These are phyloP conservation scores for Medicago arabica DNA, from an alignment of 306 rosid species.

Conservation along the genomic window DNA sequence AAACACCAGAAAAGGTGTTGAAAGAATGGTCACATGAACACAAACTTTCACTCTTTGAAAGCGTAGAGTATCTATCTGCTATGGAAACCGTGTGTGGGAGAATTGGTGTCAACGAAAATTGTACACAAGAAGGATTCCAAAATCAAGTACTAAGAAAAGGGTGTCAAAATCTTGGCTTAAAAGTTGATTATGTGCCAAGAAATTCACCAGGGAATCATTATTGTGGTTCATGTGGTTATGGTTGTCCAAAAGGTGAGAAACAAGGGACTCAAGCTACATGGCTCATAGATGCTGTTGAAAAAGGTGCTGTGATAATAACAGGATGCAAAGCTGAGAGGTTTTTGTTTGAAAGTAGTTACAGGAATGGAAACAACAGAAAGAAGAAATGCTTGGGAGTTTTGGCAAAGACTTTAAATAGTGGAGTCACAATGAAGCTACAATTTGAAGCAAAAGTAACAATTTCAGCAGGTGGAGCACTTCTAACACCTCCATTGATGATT, in stretches of 20 bases:
- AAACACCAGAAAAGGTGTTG: neutral
- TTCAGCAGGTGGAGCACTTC: neutral
- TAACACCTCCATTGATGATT: neutral
- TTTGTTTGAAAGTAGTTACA: too few species aligned
- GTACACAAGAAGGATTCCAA: neutral
- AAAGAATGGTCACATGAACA: neutral
- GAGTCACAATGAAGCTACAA: neutral
- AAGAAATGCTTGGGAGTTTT: neutral
- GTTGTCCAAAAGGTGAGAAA: neutral
- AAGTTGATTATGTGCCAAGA: neutral
- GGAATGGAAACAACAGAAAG: neutral
- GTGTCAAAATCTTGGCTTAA: neutral
- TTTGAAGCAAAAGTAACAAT: neutral
- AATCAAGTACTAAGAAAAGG: neutral
- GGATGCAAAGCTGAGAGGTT: neutral
- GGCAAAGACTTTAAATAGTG: neutral
- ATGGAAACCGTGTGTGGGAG: neutral
- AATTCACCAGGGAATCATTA: neutral
- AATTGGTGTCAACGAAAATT: neutral
- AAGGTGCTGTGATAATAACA: neutral
- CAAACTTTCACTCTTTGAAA: neutral
- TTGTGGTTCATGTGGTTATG: neutral
- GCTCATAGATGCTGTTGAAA: neutral
- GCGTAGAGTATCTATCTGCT: neutral
- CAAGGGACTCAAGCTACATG: neutral